Evolutionary conservation across 805 yeast genomes (phyloP), one percentile per base, ranked within the genome.

Genomic region (Dipodascus geniculatus): DNA sequence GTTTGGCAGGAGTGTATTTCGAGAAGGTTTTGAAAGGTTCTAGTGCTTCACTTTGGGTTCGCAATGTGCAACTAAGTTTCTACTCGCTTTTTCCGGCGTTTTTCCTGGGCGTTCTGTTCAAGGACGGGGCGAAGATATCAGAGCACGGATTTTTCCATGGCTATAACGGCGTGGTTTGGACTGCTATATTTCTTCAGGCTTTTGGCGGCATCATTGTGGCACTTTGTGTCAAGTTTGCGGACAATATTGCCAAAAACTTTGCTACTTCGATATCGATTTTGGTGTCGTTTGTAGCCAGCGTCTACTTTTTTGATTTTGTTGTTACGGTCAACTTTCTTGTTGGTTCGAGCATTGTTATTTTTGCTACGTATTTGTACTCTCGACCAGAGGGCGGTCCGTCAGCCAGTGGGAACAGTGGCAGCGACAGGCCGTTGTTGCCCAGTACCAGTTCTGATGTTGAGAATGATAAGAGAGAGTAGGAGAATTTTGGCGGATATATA

Each of bases 1-100:
- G 74, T 3, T 61, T 71, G 42, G 74, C 74, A 3, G 74, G 74
- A n/a, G 72, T 71, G 44, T 71, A 71, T 62, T 70, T 71, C 57
- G 74, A 71, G 52, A 69, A 69, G 58, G 73, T 69, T 24, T 65
- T 71, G 51, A 71, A 71, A 58, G 71, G 71, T 42, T 54, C 69
- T 19, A 62, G 60, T 51, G 67, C 66, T 20, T 61, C 70, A 31
- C 61, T 71, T 20, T 71, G 74, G 74, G 61, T 66, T 44, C 70
- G 74, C 42, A 71, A 71, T 54, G 65, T 71, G 24, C 74, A 71
- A 59, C 65, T 71, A 42, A 63, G 69, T 22, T 60, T 68, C 56
- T 71, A 69, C 56, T 71, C 74, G 2, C 56, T 71, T 23, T 58
- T 71, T 55, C 74, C 74, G 2, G 74, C 74, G 3, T 53, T 70